These are phyloP conservation scores for Diphasiastrum complanatum DNA, from an alignment of 83 land plant species.

Conservation along the genomic window DNA sequence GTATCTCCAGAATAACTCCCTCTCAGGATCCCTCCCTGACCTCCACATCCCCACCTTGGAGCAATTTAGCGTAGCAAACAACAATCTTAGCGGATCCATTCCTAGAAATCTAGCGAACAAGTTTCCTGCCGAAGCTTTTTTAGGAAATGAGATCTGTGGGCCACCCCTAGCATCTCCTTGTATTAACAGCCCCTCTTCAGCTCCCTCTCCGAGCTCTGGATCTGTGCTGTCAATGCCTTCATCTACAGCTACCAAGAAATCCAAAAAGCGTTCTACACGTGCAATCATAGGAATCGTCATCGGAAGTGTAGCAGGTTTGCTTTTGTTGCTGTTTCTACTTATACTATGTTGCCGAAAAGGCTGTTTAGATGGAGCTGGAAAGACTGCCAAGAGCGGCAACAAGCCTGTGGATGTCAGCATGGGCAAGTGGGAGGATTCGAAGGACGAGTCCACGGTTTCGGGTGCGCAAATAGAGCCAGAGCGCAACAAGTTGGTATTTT, in stretches of 20 bases:
- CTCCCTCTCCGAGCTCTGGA: background rate
- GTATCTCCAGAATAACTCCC: constrained; percentile 50
- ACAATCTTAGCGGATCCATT: constrained; percentile 45
- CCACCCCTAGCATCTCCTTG: too few relatives aligned
- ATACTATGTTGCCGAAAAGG: background rate
- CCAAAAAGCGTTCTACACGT: background rate
- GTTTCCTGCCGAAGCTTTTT: too few relatives aligned
- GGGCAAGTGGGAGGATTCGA: background rate
- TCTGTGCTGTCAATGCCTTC: background rate
- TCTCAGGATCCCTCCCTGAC: constrained; percentile 55
- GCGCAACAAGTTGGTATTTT: constrained; percentile 2
- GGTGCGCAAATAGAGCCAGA: background rate
- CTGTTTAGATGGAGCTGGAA: background rate
- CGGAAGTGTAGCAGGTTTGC: constrained; percentile 1
- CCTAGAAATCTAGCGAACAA: too few relatives aligned
- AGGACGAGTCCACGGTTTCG: background rate
- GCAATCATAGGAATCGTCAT: constrained; percentile 9
- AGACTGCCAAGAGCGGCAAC: background rate
- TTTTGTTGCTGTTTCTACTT: constrained; percentile 1
- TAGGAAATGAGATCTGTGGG: too few relatives aligned
- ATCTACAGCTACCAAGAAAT: background rate
- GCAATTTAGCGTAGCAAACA: constrained; percentile 43
- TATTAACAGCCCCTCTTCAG: too few relatives aligned
- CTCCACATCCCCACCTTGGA: constrained; percentile 33
- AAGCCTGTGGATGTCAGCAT: background rate